These are phyloP conservation scores for Corynespora cassiicola DNA, from an alignment of 2,329 filamentous ascomycete genomes.

Conservation along the genomic window DNA sequence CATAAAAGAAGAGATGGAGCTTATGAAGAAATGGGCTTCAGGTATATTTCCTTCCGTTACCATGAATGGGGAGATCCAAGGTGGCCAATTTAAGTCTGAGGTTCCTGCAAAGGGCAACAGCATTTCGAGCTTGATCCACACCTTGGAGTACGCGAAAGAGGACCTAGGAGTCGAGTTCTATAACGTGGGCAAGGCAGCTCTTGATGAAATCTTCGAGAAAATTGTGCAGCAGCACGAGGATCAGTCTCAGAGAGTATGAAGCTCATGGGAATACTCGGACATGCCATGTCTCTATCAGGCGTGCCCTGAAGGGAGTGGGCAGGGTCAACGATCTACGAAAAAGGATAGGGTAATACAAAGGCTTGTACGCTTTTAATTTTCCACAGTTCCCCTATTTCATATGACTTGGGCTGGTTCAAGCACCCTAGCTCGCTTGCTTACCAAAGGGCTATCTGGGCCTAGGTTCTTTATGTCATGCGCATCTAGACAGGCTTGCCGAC, in stretches of 20 bases:
- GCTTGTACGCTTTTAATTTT: background rate
- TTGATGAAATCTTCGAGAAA: constrained; percentile 87
- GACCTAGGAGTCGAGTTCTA: constrained; percentile 79
- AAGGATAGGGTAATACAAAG: background rate
- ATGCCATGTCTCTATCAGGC: too few species aligned
- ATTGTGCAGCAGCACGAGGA: constrained; percentile 81
- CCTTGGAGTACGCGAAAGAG: constrained; percentile 73
- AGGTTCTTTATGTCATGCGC: constrained; percentile 17
- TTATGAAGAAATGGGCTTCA: constrained; percentile 70
- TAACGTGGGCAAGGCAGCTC: constrained; percentile 80
- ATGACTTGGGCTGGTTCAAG: constrained; percentile 1
- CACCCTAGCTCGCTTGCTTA: constrained; percentile 8
- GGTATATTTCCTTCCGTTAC: constrained; percentile 65
- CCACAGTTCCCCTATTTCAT: background rate
- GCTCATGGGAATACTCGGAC: background rate
- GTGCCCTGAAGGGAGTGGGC: too few species aligned
- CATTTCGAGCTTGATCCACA: constrained; percentile 70
- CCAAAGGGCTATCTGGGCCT: constrained; percentile 11
- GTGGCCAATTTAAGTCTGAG: constrained; percentile 81
- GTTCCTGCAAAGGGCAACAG: constrained; percentile 62
- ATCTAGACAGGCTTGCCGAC: constrained; percentile 19
- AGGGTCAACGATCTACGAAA: too few species aligned
- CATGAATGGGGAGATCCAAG: constrained; percentile 63
- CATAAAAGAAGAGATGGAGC: constrained; percentile 66
- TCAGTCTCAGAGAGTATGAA: constrained; percentile 37